Percentiles rank a stretch among this genome's conserved stretches.
phyloP scores from a whole-genome alignment of 345 rosid species.

The Euphorbia lathyris region DNA sequence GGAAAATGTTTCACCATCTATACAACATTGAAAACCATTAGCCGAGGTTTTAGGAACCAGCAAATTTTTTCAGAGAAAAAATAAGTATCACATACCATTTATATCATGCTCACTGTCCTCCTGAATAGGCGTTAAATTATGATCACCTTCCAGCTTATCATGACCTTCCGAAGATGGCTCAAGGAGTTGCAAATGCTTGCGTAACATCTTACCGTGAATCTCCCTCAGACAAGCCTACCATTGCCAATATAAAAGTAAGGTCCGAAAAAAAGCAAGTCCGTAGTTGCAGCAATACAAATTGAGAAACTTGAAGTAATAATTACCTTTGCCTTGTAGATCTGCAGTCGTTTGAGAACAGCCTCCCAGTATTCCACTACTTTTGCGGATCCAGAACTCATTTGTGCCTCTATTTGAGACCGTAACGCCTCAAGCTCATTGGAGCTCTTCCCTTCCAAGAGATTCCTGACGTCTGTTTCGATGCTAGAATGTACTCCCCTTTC shows the following conservation, averaged over 20 bases:
- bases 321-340: slow-evolving; percentile 96
- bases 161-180: slow-evolving; percentile 56
- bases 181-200: slow-evolving; percentile 67
- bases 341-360: slow-evolving; percentile 84
- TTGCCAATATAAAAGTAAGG: slow-evolving; percentile 20
- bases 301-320: background rate
- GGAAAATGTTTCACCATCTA: slow-evolving; percentile 57
- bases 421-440: slow-evolving; percentile 65
- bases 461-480: slow-evolving; percentile 77
- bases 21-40: slow-evolving; percentile 13
- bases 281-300: slow-evolving; percentile 3
- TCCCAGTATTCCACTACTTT: slow-evolving; percentile 99
- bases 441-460: slow-evolving; percentile 76
- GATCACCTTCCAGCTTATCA: slow-evolving; percentile 42
- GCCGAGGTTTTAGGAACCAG: slow-evolving; percentile 1
- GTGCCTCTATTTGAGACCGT: slow-evolving; percentile 64
- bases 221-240: slow-evolving; percentile 87
- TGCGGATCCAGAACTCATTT: slow-evolving; percentile 84
- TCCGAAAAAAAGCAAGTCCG: background rate
- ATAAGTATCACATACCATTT: slow-evolving; percentile 25
- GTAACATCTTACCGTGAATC: slow-evolving; percentile 81
- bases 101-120: slow-evolving; percentile 47
- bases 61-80: slow-evolving; percentile 5
- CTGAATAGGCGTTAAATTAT: slow-evolving; percentile 34
- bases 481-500: slow-evolving; percentile 90